Base-by-base conservation (phyloP, 2,329 filamentous ascomycete species). In the Phyllosticta citrichinensis region DNA sequence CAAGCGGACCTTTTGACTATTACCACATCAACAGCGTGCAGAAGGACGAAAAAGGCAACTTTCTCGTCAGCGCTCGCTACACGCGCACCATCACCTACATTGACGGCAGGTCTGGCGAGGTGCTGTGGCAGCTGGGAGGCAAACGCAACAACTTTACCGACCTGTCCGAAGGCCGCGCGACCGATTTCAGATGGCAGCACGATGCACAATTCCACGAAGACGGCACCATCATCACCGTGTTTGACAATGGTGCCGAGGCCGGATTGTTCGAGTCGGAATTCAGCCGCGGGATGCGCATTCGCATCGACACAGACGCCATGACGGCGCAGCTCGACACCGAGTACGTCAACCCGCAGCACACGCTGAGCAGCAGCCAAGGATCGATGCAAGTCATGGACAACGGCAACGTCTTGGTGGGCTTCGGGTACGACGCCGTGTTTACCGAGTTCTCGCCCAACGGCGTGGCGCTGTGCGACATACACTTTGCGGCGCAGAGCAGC, bases 61-160 rank as follows among this genome's bases (percentile, higher is more conserved):
- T 58, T 27, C 63, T 67, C 8, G 63, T 67, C 50, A 66, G 67
- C 6, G 63, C 62, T 11, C 66, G 66, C 50, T 64, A 67, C 54
- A 65, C 64, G 12, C 63, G 64, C 56, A 60, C 58, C n/a, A 25
- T 68, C 14, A 64, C 60, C 40, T 66, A 67, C 55, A 64, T 70
- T 35, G 55, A 65, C 55, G 70, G 71, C 24, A 63, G 66, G 3
- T 73, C 71, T 1, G 80, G 80, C 8, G 70, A 76, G 14, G 70
- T 80, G 2, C 70, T 81, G 20, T 83, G 81, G 81, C 73, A 72
- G 19, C 71, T 83, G 3, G 80, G 81, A 53, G 81, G 81, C 33
- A 74, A 73, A 58, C 62, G 68, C 17, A 78, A 76, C 62, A 70
- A 72, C 57, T 80, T 80, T 66, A 61, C 60, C 3, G 75, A 78